Conservation (phyloP, 208 protist genomes). For the Leptomonas seymouri region DNA sequence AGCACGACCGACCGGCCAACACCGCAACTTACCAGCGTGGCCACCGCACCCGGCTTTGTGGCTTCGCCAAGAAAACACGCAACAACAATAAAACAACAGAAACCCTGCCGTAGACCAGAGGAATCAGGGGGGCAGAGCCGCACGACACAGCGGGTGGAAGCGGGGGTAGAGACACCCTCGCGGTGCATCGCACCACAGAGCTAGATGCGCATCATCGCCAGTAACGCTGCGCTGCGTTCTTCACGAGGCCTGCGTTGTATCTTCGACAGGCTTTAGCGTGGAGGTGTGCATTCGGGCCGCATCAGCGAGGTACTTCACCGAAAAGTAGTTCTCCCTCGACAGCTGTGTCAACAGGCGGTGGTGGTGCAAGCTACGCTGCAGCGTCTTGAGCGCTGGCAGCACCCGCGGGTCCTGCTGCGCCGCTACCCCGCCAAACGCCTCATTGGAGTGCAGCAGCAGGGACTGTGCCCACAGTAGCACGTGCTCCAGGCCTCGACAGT, state of each 20-base stretch:
- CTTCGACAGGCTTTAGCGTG: constrained; percentile 33
- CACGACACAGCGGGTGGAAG: too few species aligned
- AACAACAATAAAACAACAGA: too few species aligned
- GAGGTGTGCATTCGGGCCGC: constrained; percentile 67
- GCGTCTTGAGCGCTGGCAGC: constrained; percentile 67
- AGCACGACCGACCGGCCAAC: too few species aligned
- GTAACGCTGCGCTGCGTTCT: neutral
- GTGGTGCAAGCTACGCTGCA: constrained; percentile 68
- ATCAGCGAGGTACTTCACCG: constrained; percentile 84
- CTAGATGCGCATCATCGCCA: neutral
- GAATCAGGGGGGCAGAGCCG: too few species aligned
- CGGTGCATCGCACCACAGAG: neutral
- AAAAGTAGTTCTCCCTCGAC: constrained; percentile 88
- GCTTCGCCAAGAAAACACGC: too few species aligned
- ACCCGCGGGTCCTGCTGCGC: constrained; percentile 43
- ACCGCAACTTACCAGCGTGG: too few species aligned
- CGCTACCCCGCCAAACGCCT: constrained; percentile 55
- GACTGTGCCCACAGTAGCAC: constrained; percentile 87
- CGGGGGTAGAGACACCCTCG: neutral
- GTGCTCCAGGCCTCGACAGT: constrained; percentile 66
- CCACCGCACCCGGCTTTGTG: too few species aligned
- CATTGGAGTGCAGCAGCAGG: constrained; percentile 77
- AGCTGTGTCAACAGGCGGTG: constrained; percentile 69
- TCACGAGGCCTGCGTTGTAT: constrained; percentile 17
- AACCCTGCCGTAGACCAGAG: too few species aligned